Percentiles rank a stretch among this genome's conserved stretches.
Conservation (phyloP, 768 basidiomycete genomes). For the Coprinopsis marcescibilis region DNA sequence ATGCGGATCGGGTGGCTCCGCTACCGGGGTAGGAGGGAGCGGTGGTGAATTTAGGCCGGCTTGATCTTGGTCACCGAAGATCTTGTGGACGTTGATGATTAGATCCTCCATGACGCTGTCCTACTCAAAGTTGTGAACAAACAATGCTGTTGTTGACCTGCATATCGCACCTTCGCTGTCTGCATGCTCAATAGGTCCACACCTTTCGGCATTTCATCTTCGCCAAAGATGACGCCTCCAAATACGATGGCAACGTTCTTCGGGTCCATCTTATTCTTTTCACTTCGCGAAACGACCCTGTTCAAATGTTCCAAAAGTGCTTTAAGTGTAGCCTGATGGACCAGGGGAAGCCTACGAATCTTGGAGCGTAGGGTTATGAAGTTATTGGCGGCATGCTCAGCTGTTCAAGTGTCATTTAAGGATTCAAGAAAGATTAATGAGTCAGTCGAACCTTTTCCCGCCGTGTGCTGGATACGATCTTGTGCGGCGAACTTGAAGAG, state of each 20-base stretch:
- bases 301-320: slow-evolving; percentile 79
- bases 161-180: slow-evolving; percentile 53
- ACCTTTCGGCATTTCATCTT: slow-evolving; percentile 80
- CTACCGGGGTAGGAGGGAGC: slow-evolving; percentile 65
- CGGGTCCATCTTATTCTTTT: slow-evolving; percentile 90
- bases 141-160: not conserved
- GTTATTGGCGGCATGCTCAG: slow-evolving; percentile 63
- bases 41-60: slow-evolving; percentile 52
- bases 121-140: slow-evolving; percentile 13
- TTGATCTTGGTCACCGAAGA: slow-evolving; percentile 54
- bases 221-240: slow-evolving; percentile 83
- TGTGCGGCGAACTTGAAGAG: slow-evolving; percentile 76
- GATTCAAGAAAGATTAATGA: not conserved
- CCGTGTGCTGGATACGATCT: slow-evolving; percentile 78
- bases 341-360: slow-evolving; percentile 73
- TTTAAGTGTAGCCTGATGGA: slow-evolving; percentile 83
- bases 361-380: slow-evolving; percentile 81
- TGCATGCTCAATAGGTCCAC: slow-evolving; percentile 76
- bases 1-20: slow-evolving; percentile 51
- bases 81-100: slow-evolving; percentile 57
- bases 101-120: slow-evolving; percentile 78
- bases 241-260: slow-evolving; percentile 92
- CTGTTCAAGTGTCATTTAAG: slow-evolving; percentile 29
- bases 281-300: slow-evolving; percentile 56
- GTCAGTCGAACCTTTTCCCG: slow-evolving; percentile 55